Conservation (phyloP, 352 stramenopile genomes). For the Globisporangium splendens region DNA sequence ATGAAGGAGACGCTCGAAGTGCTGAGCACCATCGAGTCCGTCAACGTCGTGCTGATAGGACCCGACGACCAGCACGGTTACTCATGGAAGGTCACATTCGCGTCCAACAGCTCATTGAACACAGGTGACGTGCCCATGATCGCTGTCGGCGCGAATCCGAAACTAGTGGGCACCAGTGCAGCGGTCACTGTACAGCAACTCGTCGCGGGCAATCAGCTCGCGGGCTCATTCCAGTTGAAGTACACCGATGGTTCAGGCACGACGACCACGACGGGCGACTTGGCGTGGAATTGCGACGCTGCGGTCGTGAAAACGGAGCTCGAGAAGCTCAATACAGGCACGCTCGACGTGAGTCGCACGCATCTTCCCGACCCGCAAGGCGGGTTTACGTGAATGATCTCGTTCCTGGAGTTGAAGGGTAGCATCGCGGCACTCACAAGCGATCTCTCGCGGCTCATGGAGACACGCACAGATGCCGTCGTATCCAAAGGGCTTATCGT, state of each 20-base stretch:
- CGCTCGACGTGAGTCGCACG: constrained; percentile 59
- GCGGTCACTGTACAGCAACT: constrained; percentile 28
- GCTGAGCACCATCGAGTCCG: constrained; percentile 55
- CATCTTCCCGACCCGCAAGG: constrained; percentile 68
- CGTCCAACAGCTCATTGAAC: constrained; percentile 44
- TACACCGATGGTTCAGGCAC: constrained; percentile 22
- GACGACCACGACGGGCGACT: constrained; percentile 47
- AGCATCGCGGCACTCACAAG: constrained; percentile 30
- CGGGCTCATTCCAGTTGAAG: constrained; percentile 58
- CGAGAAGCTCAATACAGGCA: constrained; percentile 47
- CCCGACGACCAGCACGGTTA: constrained; percentile 63
- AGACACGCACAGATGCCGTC: constrained; percentile 44
- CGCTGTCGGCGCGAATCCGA: constrained; percentile 36
- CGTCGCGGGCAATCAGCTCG: no score
- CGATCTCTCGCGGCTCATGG: constrained; percentile 30
- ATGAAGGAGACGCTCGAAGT: constrained; percentile 63
- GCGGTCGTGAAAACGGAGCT: constrained; percentile 66
- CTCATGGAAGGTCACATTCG: constrained; percentile 80
- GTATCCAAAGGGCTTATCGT: constrained; percentile 49
- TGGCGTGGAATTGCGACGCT: constrained; percentile 76
- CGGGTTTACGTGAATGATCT: constrained; percentile 94
- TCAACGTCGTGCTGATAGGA: constrained; percentile 51
- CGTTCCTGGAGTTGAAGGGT: constrained; percentile 81
- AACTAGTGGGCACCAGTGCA: constrained; percentile 33
- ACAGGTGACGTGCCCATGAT: constrained; percentile 57